Evolutionary conservation across 345 rosid species (phyloP).

Genomic region (Psidium guajava): DNA sequence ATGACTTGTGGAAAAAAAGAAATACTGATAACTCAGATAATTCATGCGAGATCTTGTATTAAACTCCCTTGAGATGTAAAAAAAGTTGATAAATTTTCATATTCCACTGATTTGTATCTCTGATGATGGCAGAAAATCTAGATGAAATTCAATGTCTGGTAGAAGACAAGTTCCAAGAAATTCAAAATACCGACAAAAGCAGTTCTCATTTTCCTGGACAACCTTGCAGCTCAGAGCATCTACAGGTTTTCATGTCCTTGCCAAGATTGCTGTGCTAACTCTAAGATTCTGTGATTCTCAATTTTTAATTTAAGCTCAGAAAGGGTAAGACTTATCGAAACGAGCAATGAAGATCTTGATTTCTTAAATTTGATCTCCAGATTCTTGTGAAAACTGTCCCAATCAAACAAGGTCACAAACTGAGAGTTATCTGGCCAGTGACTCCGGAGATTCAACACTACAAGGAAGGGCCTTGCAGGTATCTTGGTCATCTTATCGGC

Average conservation of each 20-base stretch:
- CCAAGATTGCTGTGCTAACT: background rate
- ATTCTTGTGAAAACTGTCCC: constrained; percentile 81
- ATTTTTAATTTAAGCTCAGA: background rate
- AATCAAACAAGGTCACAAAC: constrained; percentile 71
- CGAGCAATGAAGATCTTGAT: background rate
- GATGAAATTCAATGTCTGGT: constrained; percentile 56
- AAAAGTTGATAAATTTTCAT: background rate
- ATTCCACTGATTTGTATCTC: constrained; percentile 14
- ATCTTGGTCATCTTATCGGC: constrained; percentile 82
- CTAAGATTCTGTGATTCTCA: background rate
- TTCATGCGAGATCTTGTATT: background rate
- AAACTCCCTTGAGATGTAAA: background rate
- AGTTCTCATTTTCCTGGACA: constrained; percentile 51
- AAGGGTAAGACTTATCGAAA: background rate
- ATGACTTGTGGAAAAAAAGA: background rate
- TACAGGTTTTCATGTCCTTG: constrained; percentile 39
- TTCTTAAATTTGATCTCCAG: constrained; percentile 21
- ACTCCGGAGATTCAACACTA: constrained; percentile 71
- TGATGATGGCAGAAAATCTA: constrained; percentile 40
- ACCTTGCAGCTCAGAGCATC: constrained; percentile 71
- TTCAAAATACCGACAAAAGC: constrained; percentile 39
- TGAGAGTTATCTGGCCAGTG: constrained; percentile 72
- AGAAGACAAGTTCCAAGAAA: constrained; percentile 58
- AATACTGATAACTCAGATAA: background rate
- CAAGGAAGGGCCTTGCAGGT: constrained; percentile 72